Conservation (phyloP, 78 protist species). For the Polysphondylium violaceum region DNA sequence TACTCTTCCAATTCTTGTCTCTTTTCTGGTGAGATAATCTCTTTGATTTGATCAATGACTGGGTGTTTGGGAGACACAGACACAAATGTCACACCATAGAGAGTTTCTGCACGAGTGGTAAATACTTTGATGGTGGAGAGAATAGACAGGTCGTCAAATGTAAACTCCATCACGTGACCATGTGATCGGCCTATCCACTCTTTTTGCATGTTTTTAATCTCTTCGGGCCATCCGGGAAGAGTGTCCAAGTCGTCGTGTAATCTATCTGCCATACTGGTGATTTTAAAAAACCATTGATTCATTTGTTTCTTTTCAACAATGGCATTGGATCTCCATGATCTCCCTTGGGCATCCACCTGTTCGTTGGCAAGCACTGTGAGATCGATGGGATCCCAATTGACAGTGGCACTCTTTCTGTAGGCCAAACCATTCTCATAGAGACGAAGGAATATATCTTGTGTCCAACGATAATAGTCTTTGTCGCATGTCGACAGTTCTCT, state of each 20-base stretch:
- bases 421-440: constrained; percentile 88
- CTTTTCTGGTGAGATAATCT: too few relatives aligned
- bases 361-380: constrained; percentile 97
- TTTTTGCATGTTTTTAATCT: constrained; percentile 90
- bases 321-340: constrained; percentile 95
- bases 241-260: constrained; percentile 79
- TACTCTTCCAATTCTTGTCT: neutral
- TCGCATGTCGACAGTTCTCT: constrained; percentile 89
- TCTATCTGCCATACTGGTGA: constrained; percentile 87
- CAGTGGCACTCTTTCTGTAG: constrained; percentile 79
- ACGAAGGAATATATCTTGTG: constrained; percentile 94
- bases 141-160: neutral
- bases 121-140: constrained; percentile 54
- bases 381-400: constrained; percentile 95
- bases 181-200: constrained; percentile 93
- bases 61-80: constrained; percentile 75
- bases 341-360: constrained; percentile 91
- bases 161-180: constrained; percentile 81
- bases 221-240: constrained; percentile 90
- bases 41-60: neutral
- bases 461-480: constrained; percentile 92
- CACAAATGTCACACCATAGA: constrained; percentile 87
- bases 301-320: constrained; percentile 83
- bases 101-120: constrained; percentile 94
- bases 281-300: constrained; percentile 91